Base-by-base conservation (phyloP, 2,329 filamentous ascomycete genomes). In the Raffaelea albimanens region DNA sequence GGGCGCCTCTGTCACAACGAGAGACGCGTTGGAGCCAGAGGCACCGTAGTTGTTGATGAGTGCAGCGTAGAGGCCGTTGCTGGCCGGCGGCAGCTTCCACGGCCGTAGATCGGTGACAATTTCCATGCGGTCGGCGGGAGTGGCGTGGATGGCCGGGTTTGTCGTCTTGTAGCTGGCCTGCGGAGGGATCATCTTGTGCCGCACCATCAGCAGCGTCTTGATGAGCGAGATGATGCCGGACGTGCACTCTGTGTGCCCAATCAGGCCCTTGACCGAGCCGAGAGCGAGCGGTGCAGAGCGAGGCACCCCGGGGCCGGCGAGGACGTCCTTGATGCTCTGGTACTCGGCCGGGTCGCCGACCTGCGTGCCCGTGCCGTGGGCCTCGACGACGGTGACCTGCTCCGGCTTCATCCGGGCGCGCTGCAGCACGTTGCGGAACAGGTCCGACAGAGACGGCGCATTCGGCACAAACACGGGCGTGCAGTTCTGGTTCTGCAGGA, bases 331-430 rank as follows among this genome's bases (percentile, higher is more conserved):
- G 3, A 65, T 55, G 20, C 59, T 60, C 3, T 52, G 61, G 29
- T 63, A 46, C 50, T 61, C 58, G 5, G 52, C 50, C 14, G 63
- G 61, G 40, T 70, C 67, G 1, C 67, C 68, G 1, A 63, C 63
- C 7, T 54, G 55, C 4, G 69, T 72, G 3, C 68, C 68, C 0
- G 70, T 71, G 1, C 68, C 69, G 44, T 73, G 70, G 10, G 63
- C 61, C 46, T 68, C 66, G 3, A 67, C 57, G n/a, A 59, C 57
- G 1, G 58, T 48, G 9, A 66, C 55, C 7, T 59, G 48, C 2
- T 55, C 44, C 0, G 62, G 58, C 3, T 52, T 43, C 2, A 65
- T 36, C 5, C 53, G 47, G 4, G 58, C 55, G 33, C 55, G 53
- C 3, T 47, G 5, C 33, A 67, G 61, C 0, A 64, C 63, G 3